Base-by-base conservation (phyloP, 257 asterid genomes). In the Leonotis leonurus region DNA sequence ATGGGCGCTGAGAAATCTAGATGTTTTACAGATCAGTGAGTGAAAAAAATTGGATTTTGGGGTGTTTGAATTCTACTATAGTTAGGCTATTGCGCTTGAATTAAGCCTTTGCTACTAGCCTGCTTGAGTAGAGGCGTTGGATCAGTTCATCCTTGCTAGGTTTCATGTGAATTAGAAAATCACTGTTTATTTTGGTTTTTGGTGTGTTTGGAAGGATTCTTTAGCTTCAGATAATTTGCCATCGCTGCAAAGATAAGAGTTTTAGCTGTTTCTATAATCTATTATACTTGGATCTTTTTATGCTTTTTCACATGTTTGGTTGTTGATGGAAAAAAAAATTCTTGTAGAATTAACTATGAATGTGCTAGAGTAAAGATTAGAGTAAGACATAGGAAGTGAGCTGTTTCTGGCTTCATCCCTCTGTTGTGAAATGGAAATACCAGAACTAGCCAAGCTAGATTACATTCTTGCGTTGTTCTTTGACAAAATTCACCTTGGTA, bases 11-110 rank as follows among this genome's bases (percentile, higher is more conserved):
- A 50, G 25, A 37, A 37, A 50, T 43, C 8, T 25, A 37, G 61
- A 24, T 17, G 61, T 17, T 68, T 58, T 26, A 2, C 1, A 33
- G 48, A 35, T 48, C 36, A 39, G 35, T 45, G 64, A 41, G 54
- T 44, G 13, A 4, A 7, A 21, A 7, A 21, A 50, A 50, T n/a
- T 29, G 39, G 14, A 30, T 4, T 66, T 56, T 55, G 8, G 41
- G 20, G 64, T 55, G 66, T 46, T 62, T 5, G 26, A 46, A 52
- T 51, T 14, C 22, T 39, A 14, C 36, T 45, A 8, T 36, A 43
- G 0, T 60, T 20, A 24, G 14, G 56, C 63, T 39, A 25, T 41
- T 60, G 60, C 40, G 59, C 63, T 21, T 73, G n/a, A 51, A 46
- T 68, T 37, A 5, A 20, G 21, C 67, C 36, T 16, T 39, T 36